Base-by-base conservation (phyloP, 106 monocot genomes). In the Allium fistulosum region DNA sequence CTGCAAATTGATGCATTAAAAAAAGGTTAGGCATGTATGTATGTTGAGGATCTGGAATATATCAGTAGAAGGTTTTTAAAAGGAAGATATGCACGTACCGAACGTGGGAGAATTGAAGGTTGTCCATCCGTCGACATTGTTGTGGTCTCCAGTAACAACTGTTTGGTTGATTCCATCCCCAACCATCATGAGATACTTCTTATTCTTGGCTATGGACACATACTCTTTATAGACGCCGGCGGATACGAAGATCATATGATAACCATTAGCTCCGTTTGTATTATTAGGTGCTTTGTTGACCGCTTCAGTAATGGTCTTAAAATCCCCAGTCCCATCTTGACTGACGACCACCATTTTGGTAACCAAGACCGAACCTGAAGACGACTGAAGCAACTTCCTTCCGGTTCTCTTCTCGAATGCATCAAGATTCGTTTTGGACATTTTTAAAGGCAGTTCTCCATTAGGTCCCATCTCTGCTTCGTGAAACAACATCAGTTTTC, bases 151-250 rank as follows among this genome's bases (percentile, higher is more conserved):
- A 47, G 84, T 88, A 61, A 88, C 72, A 46, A 84, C 71, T 5
- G 88, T 88, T 70, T 64, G 76, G 49, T 82, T 77, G 59, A 84
- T 82, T 8, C 88, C 84, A 11, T 84, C 79, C 15, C 88, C 88
- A 37, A 88, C 71, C 84, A 88, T 82, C 79, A 84, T 82, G 37
- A 37, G 37, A 37, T 37, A 37, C 37, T 37, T 37, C 37, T 37
- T 37, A 37, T 37, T 37, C 37, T 37, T 37, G 37, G 37, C 37
- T 37, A 37, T 37, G 37, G 37, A 37, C 2, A 37, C 37, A 37
- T 37, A 37, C 37, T 37, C 37, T 37, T 37, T 37, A 37, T 37
- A 37, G 37, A 37, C 37, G 37, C 37, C 37, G 37, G 37, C 37
- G 37, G 37, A 37, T 37, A 37, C 37, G 37, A 37, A 37, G 37